phyloP scores from a whole-genome alignment of 2,329 filamentous ascomycete genomes.

The Colletotrichum somersetense region DNA sequence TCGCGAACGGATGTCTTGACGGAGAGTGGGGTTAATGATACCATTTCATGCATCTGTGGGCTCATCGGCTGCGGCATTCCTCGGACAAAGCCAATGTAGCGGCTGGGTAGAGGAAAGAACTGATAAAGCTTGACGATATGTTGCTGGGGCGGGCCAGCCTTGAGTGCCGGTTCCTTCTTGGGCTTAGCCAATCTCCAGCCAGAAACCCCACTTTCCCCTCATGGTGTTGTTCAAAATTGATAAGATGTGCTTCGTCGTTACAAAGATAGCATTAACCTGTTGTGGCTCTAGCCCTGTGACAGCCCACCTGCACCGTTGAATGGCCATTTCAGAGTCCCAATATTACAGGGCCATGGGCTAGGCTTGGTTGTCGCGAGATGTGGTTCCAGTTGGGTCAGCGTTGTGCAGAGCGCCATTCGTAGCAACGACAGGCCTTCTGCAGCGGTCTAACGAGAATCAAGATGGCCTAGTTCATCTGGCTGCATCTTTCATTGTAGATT shows the following conservation, averaged over 20 bases:
- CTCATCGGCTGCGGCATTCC: not conserved
- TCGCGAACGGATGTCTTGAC: not conserved
- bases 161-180: slow-evolving; percentile 20
- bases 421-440: not conserved
- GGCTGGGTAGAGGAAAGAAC: not conserved
- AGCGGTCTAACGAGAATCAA: not conserved
- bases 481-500: not conserved
- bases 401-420: not conserved
- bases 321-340: not conserved
- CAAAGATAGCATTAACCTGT: slow-evolving; percentile 13
- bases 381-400: not conserved
- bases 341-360: not conserved
- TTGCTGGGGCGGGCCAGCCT: not conserved
- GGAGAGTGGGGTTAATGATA: slow-evolving; percentile 35
- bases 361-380: not conserved
- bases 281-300: not conserved
- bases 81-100: not conserved
- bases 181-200: not conserved
- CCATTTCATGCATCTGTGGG: not conserved
- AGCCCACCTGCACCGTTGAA: not conserved
- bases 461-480: not conserved
- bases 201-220: slow-evolving; percentile 35
- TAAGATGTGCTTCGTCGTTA: slow-evolving; percentile 4
- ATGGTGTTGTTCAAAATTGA: not conserved
- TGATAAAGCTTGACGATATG: slow-evolving; percentile 16